Percentiles rank a stretch among this genome's conserved stretches.
phyloP scores from a whole-genome alignment of 2,329 filamentous ascomycete species.

The Ophiostoma angusticollis region DNA sequence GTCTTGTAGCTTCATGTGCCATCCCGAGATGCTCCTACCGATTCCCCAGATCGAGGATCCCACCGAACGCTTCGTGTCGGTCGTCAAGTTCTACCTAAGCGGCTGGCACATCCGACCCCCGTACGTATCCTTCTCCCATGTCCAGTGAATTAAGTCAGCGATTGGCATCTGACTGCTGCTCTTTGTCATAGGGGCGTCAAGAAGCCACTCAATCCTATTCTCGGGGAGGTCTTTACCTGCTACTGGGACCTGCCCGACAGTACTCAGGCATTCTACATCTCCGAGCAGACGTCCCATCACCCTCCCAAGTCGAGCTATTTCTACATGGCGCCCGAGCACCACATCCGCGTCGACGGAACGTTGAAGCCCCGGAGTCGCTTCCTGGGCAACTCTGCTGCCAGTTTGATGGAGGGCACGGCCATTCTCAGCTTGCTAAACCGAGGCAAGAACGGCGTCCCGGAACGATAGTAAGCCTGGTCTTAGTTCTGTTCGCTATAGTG shows the following conservation, averaged over 20 bases:
- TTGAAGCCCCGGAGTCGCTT: slow-evolving; percentile 93
- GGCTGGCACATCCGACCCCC: slow-evolving; percentile 98
- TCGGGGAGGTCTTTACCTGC: slow-evolving; percentile 88
- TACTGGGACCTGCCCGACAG: slow-evolving; percentile 87
- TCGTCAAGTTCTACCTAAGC: slow-evolving; percentile 95
- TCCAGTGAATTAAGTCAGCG: too few species aligned
- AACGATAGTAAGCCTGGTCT: slow-evolving; percentile 58
- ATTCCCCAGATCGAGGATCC: slow-evolving; percentile 85
- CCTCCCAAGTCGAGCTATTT: slow-evolving; percentile 99
- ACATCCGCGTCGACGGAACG: slow-evolving; percentile 90
- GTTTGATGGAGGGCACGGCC: slow-evolving; percentile 94
- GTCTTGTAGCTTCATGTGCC: slow-evolving; percentile 81
- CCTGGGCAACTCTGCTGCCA: slow-evolving; percentile 90
- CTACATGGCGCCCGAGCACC: slow-evolving; percentile 87
- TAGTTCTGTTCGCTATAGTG: too few species aligned
- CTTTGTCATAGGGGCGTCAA: slow-evolving; percentile 65
- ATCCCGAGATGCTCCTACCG: slow-evolving; percentile 85
- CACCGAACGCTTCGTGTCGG: slow-evolving; percentile 76
- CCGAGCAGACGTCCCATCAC: slow-evolving; percentile 96
- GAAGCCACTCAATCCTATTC: slow-evolving; percentile 91
- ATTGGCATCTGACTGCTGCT: slow-evolving; percentile 2
- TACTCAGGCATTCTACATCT: slow-evolving; percentile 86
- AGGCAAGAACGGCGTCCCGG: slow-evolving; percentile 53
- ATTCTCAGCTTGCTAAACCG: slow-evolving; percentile 73
- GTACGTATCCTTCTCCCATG: slow-evolving; percentile 55